Evolutionary conservation across 331 rosid genomes (phyloP), one percentile per base, ranked within the genome.

Genomic region (Dryas integrifolia): DNA sequence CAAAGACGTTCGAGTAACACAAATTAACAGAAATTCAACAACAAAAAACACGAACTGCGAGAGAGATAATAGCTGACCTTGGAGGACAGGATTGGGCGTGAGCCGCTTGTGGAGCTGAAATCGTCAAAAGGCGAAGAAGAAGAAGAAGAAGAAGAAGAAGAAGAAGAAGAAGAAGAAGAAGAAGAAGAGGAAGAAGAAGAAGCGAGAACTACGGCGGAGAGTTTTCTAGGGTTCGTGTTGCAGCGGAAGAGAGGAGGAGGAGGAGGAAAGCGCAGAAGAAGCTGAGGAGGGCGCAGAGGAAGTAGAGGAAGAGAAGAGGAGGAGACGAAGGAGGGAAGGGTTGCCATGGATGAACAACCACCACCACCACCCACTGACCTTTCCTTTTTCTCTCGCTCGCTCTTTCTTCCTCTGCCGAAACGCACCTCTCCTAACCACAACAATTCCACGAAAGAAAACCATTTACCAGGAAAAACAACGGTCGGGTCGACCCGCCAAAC

Each of bases 311-410:
- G 72, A 57, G 58, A 51, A 24, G 62, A 76, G 53, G 40, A 73
- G 67, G 89, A 84, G 90, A 85, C 76, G 74, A 83, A 79, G 79
- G 96, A 87, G 80, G 91, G 72, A 77, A 86, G 84, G 90, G 95
- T 76, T 79, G 98, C 95, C 98, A 92, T 90, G 76, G 58, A 15
- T 30, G 35, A 69, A 79, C 60, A 59, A 79, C 81, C 39, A 55
- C 80, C 69, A 66, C 79, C 81, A 52, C 83, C 77, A 35, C 81
- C 50, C 74, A 38, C 82, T 61, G 40, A 14, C 76, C 39, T 40
- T 77, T 55, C 16, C 69, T 59, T 12, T 14, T 58, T 58, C 64
- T 69, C 77, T 46, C 55, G n/a, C 56, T 38, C 65, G 21, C 39
- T 48, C 35, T 16, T 26, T 52, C 61, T 44, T n/a, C 35, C 38